Evolutionary conservation across 2,329 filamentous ascomycete species (phyloP).

Genomic region (Aspergillus sp.): DNA sequence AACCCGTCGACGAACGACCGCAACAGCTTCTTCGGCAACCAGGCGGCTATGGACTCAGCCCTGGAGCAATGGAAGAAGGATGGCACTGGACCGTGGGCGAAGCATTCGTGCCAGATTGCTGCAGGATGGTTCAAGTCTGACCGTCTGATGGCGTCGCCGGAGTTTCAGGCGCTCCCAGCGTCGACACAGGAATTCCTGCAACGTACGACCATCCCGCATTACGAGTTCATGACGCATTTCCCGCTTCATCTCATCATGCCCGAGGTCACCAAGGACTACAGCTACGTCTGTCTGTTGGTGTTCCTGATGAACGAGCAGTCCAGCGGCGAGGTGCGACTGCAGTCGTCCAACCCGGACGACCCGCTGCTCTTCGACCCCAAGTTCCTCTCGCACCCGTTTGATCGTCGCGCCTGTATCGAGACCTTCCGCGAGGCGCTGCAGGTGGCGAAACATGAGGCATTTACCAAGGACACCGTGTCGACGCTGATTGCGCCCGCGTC

Average conservation of each 20-base stretch:
- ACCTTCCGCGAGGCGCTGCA: constrained; percentile 44
- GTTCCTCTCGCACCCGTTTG: constrained; percentile 54
- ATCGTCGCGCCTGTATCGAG: constrained; percentile 51
- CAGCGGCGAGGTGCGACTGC: constrained; percentile 51
- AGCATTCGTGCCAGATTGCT: constrained; percentile 26
- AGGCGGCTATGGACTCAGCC: constrained; percentile 43
- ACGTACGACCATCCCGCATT: constrained; percentile 55
- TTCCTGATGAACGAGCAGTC: constrained; percentile 56
- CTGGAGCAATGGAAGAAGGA: constrained; percentile 49
- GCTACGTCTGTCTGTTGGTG: constrained; percentile 45
- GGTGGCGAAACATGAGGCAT: constrained; percentile 44
- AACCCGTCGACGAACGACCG: constrained; percentile 44
- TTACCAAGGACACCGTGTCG: constrained; percentile 44
- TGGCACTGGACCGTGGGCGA: constrained; percentile 35
- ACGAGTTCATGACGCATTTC: constrained; percentile 52
- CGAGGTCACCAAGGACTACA: constrained; percentile 34
- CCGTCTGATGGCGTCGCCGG: constrained; percentile 37
- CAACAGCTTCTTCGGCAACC: constrained; percentile 45
- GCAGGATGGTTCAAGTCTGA: constrained; percentile 45
- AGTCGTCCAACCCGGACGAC: constrained; percentile 50
- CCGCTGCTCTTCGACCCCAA: constrained; percentile 55
- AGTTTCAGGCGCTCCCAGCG: constrained; percentile 51
- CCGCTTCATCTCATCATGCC: constrained; percentile 44
- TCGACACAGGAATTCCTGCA: constrained; percentile 45
- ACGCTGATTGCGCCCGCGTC: constrained; percentile 45